phyloP scores from a whole-genome alignment of 352 stramenopile species.

The Globisporangium ultimum region DNA sequence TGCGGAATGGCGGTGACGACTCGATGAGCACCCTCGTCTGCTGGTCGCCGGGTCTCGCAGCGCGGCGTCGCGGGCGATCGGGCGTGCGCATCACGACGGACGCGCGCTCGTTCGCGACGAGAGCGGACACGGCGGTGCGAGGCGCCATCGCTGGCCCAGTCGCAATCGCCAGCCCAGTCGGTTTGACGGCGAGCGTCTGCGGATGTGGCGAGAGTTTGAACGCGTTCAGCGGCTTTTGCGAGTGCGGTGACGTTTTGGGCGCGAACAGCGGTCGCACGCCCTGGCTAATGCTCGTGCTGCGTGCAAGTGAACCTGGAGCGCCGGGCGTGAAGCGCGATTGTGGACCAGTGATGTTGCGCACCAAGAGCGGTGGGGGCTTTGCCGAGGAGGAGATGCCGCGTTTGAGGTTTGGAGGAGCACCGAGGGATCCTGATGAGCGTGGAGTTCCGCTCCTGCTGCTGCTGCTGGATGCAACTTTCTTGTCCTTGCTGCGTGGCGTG shows the following conservation, averaged over 20 bases:
- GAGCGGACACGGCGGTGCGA: slow-evolving; percentile 10
- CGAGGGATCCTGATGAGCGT: too few relatives aligned
- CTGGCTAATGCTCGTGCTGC: not conserved
- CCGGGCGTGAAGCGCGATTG: slow-evolving; percentile 17
- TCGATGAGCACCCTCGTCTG: slow-evolving; percentile 54
- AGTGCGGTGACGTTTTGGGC: not conserved
- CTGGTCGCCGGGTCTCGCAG: slow-evolving; percentile 14
- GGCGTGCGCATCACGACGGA: slow-evolving; percentile 73
- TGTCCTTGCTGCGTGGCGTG: not conserved
- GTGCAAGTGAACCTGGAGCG: slow-evolving; percentile 7
- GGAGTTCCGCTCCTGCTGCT: too few relatives aligned
- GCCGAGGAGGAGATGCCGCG: not conserved
- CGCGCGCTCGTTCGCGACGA: slow-evolving; percentile 13
- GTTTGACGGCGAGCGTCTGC: not conserved
- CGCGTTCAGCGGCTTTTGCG: not conserved
- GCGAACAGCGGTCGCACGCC: not conserved
- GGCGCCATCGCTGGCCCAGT: not conserved
- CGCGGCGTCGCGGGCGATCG: slow-evolving; percentile 61
- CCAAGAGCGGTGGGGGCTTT: slow-evolving; percentile 24
- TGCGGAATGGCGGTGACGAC: slow-evolving; percentile 72
- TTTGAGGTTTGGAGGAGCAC: too few relatives aligned
- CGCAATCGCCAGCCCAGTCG: not conserved
- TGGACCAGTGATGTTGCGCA: slow-evolving; percentile 21
- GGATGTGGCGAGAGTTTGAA: slow-evolving; percentile 4
- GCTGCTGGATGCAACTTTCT: too few relatives aligned